A percentile compares a stretch with the other conserved stretches of the same genome.
Conservation (phyloP, 2,329 filamentous ascomycete genomes). For the Aspergillus quadricinctus region DNA sequence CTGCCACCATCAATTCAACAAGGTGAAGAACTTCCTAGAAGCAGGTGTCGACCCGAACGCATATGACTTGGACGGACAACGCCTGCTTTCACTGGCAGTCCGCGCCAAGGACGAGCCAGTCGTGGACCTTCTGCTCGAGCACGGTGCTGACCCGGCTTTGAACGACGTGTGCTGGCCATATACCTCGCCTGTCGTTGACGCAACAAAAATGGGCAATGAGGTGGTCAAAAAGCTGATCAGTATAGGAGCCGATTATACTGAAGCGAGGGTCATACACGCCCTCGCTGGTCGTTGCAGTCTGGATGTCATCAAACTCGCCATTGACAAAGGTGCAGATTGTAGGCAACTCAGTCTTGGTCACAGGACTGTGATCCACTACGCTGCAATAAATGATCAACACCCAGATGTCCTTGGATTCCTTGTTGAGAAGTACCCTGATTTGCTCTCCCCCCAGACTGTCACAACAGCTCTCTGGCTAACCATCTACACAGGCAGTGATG, state of each 20-base stretch:
- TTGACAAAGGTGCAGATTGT: conserved; percentile 1
- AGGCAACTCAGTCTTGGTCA: background rate
- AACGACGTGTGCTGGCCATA: background rate
- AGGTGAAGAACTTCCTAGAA: background rate
- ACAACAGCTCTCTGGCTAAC: conserved; percentile 4
- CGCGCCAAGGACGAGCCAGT: background rate
- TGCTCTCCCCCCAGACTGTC: background rate
- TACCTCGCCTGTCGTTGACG: background rate
- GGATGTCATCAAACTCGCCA: background rate
- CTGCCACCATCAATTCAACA: background rate
- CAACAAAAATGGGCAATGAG: background rate
- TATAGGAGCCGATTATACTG: background rate
- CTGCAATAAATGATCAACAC: background rate
- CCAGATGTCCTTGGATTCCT: background rate
- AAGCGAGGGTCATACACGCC: background rate
- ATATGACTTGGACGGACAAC: conserved; percentile 2
- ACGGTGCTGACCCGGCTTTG: conserved; percentile 4
- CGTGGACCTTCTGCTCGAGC: conserved; percentile 3
- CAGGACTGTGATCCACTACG: background rate
- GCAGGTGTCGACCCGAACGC: conserved; percentile 7
- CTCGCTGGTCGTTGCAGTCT: background rate
- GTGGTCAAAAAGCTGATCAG: background rate
- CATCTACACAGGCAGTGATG: background rate
- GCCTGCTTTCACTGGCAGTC: conserved; percentile 4
- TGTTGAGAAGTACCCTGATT: background rate